Conservation (phyloP, 805 yeast species). For the Priceomyces haplophilus region DNA sequence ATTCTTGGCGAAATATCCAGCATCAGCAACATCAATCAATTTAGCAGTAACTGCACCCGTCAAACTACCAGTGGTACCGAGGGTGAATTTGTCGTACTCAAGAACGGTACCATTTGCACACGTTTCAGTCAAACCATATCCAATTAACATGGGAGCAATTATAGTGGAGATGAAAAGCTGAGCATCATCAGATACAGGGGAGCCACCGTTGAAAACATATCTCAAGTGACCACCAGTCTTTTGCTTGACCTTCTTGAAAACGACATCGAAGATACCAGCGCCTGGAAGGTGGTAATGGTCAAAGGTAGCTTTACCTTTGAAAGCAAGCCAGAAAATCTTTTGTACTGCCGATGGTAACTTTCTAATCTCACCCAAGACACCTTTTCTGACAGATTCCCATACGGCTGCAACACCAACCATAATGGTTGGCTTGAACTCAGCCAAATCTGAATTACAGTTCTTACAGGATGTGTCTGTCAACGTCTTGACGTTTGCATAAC, state of each 20-base stretch:
- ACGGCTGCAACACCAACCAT: conserved; percentile 99
- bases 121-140: conserved; percentile 96
- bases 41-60: conserved; percentile 83
- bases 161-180: conserved; percentile 75
- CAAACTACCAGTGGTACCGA: conserved; percentile 78
- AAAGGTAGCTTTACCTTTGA: conserved; percentile 65
- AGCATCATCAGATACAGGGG: conserved; percentile 78
- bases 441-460: conserved; percentile 86
- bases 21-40: conserved; percentile 85
- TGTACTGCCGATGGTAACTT: conserved; percentile 64
- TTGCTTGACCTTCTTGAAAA: conserved; percentile 84
- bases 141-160: conserved; percentile 83
- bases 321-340: conserved; percentile 87
- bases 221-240: conserved; percentile 93
- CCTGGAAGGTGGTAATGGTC: conserved; percentile 71
- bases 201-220: conserved; percentile 82
- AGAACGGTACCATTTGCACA: conserved; percentile 80
- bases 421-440: conserved; percentile 81
- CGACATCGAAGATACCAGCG: conserved; percentile 63
- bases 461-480: conserved; percentile 76
- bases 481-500: conserved; percentile 92
- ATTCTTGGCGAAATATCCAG: conserved; percentile 86
- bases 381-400: conserved; percentile 95
- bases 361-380: conserved; percentile 73
- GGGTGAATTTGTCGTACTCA: conserved; percentile 62